phyloP scores from a whole-genome alignment of 2,329 filamentous ascomycete species.

The Phoma sp. region DNA sequence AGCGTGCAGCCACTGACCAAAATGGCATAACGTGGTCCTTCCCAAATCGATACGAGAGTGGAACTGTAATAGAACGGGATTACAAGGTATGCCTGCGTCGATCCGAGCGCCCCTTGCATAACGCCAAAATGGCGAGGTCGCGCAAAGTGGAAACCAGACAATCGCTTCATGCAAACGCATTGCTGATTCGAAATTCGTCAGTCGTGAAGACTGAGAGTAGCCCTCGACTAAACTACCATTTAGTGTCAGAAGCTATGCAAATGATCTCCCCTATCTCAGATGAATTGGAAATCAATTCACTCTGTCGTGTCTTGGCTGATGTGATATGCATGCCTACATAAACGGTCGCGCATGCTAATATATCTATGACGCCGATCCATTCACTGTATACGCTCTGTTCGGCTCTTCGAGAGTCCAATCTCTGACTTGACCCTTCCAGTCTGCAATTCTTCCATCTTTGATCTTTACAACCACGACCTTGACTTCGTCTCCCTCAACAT shows the following conservation, averaged over 20 bases:
- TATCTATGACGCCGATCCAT: constrained; percentile 1
- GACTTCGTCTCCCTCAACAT: constrained; percentile 83
- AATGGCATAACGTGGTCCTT: constrained; percentile 1
- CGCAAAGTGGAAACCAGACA: background rate
- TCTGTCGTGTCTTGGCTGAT: background rate
- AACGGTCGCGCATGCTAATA: background rate
- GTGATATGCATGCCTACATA: background rate
- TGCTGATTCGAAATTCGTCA: background rate
- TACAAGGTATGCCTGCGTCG: constrained; percentile 3
- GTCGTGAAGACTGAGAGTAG: background rate
- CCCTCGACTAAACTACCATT: background rate
- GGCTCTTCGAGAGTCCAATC: constrained; percentile 65
- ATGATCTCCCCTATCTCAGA: background rate
- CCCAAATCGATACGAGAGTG: background rate
- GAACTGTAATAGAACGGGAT: background rate
- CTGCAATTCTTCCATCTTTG: constrained; percentile 83
- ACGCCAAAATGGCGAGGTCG: background rate
- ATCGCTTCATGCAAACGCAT: background rate
- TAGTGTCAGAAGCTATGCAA: background rate
- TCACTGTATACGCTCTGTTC: background rate
- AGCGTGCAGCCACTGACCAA: constrained; percentile 6
- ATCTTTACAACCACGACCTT: constrained; percentile 87
- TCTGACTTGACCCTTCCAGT: constrained; percentile 92
- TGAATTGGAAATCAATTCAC: background rate
- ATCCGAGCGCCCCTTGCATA: constrained; percentile 8